Evolutionary conservation across 257 asterid species (phyloP), one percentile per base, ranked within the genome.

Genomic region (Nyctanthes arbortristis): DNA sequence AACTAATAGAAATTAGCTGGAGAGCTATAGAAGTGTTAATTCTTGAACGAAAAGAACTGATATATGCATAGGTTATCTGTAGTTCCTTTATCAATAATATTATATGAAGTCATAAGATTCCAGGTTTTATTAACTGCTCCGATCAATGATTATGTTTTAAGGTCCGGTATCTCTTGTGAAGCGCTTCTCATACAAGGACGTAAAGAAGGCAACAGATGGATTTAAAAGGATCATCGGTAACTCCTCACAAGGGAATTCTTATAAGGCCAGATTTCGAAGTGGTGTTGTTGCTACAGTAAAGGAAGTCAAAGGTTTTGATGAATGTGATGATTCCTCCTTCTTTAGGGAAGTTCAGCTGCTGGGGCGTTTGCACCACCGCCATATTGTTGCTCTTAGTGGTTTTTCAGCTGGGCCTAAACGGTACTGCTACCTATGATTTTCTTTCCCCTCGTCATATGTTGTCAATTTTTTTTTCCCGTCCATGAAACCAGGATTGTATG

Each of bases 191-290:
- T 85, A 87, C 73, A 88, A 78, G 66, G 96, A 90, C 54, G 75
- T 93, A 82, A 93, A 90, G 91, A 93, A 77, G 82, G 98, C 97
- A 27, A 90, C 98, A 0, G 92, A 90, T 32, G 87, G 95, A 54
- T 90, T 93, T 73, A 80, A 73, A 67, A 81, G 96, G 73, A 73
- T 78, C 32, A 31, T 81, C 6, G 67, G 70, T 33, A 87, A 39
- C 70, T 81, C 90, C 59, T 75, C 81, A 7, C 65, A 66, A 24
- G 91, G 81, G 68, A 72, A 78, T 65, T 81, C 75, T 63, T 90
- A 93, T 79, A 81, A 67, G 80, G 98, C 98, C 79, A 87, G 36
- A 57, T 87, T 88, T 76, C 81, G 45, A 36, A 81, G 88, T 70
- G 97, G 97, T 7, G 60, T 64, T 66, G 80, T 65, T 60, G 90